Conservation (phyloP, 192 early-diverging fungal genomes). For the Rhizoclosmatium sp. region DNA sequence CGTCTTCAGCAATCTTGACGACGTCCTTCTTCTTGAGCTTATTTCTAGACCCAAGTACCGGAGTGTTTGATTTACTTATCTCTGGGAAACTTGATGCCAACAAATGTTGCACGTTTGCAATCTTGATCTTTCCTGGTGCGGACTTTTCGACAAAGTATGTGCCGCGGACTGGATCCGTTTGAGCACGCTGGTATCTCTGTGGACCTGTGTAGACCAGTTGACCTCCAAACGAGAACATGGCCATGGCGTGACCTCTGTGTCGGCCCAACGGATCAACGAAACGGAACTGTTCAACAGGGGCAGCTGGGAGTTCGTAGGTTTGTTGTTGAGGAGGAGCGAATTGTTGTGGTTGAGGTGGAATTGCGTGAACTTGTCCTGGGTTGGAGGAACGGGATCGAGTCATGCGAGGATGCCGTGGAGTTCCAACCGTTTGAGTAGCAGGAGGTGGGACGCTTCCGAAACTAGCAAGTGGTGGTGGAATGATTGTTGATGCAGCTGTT, state of each 20-base stretch:
- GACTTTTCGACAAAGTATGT: constrained; percentile 45
- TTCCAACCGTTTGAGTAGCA: background rate
- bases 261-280: constrained; percentile 51
- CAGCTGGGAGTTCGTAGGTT: background rate
- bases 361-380: background rate
- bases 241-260: constrained; percentile 53
- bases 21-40: constrained; percentile 60
- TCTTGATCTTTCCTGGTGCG: constrained; percentile 38
- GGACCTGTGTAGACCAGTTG: constrained; percentile 46
- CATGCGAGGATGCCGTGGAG: background rate
- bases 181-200: constrained; percentile 39
- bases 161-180: constrained; percentile 40
- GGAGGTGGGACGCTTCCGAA: background rate
- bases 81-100: constrained; percentile 5
- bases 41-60: constrained; percentile 41
- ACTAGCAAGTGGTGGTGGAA: background rate
- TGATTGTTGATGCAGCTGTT: background rate
- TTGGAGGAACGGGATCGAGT: background rate
- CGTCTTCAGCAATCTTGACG: constrained; percentile 38
- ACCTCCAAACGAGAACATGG: constrained; percentile 49
- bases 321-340: background rate
- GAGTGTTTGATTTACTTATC: constrained; percentile 21
- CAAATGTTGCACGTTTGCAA: constrained; percentile 10
- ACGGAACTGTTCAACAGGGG: constrained; percentile 1
- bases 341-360: background rate